Conservation (phyloP, 331 rosid species). For the Malus hybrid region DNA sequence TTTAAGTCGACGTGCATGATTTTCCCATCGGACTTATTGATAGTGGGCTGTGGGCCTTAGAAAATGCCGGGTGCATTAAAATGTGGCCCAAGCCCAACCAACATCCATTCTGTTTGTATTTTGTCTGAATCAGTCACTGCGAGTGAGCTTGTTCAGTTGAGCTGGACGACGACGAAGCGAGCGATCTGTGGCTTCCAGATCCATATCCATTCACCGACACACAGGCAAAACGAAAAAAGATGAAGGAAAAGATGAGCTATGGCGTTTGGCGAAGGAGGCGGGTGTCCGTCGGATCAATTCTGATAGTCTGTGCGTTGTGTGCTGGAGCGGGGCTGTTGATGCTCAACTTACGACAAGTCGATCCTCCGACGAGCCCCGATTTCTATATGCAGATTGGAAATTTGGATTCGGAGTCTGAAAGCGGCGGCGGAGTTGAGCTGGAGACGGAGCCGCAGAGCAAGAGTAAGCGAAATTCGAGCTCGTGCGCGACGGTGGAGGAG, state of each 20-base stretch:
- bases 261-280: conserved; percentile 51
- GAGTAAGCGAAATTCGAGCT: conserved; percentile 9
- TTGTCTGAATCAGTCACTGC: not conserved
- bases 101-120: not conserved
- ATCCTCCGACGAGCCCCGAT: conserved; percentile 34
- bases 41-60: not conserved
- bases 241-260: conserved; percentile 34
- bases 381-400: conserved; percentile 17
- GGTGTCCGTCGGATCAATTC: conserved; percentile 33
- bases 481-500: conserved; percentile 81
- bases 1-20: no score
- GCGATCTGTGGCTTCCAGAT: not conserved
- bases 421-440: not conserved
- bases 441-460: not conserved
- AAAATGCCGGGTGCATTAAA: no score
- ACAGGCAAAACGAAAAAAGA: not conserved
- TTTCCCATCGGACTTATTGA: no score
- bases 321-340: conserved; percentile 42
- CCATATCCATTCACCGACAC: not conserved
- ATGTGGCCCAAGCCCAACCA: not conserved
- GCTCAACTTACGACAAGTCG: conserved; percentile 48
- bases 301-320: conserved; percentile 40
- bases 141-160: not conserved
- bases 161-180: not conserved
- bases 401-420: conserved; percentile 15